Percentiles rank a stretch among this genome's conserved stretches.
Conservation (phyloP, 257 asterid species). For the Datura wrightii region DNA sequence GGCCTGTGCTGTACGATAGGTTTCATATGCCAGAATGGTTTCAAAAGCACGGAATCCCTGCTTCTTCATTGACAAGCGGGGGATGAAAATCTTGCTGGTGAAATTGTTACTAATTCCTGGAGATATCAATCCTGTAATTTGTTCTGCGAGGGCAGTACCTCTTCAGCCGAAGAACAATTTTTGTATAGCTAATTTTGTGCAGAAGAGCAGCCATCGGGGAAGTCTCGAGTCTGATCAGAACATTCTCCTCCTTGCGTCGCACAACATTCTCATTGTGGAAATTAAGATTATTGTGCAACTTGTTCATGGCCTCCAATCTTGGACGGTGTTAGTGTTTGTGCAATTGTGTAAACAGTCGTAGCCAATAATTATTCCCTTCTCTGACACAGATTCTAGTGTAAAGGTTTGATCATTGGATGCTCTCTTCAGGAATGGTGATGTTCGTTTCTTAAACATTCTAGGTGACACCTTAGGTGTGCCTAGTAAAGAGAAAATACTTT, state of each 20-base stretch:
- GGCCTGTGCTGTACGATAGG: slow-evolving; percentile 71
- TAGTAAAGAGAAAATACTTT: background rate
- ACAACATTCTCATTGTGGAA: slow-evolving; percentile 47
- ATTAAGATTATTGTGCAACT: slow-evolving; percentile 44
- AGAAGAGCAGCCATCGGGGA: slow-evolving; percentile 32
- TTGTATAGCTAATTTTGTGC: slow-evolving; percentile 38
- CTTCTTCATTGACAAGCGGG: slow-evolving; percentile 52
- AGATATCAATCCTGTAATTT: slow-evolving; percentile 14
- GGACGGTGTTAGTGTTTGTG: slow-evolving; percentile 34
- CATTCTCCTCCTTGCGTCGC: slow-evolving; percentile 33
- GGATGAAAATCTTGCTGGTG: slow-evolving; percentile 34
- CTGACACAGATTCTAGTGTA: slow-evolving; percentile 40
- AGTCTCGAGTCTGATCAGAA: slow-evolving; percentile 16
- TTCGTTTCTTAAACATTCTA: background rate
- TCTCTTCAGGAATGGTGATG: slow-evolving; percentile 9
- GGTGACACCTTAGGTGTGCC: background rate
- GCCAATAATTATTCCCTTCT: slow-evolving; percentile 39
- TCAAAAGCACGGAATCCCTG: slow-evolving; percentile 83
- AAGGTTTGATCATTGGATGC: slow-evolving; percentile 23
- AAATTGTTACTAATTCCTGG: slow-evolving; percentile 30
- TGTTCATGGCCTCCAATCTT: slow-evolving; percentile 46
- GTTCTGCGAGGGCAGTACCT: slow-evolving; percentile 26
- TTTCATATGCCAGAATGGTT: slow-evolving; percentile 98
- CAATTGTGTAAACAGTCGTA: slow-evolving; percentile 37
- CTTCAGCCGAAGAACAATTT: slow-evolving; percentile 33